Conservation (phyloP, 2,329 filamentous ascomycete genomes). For the Pseudocercospora ulei region DNA sequence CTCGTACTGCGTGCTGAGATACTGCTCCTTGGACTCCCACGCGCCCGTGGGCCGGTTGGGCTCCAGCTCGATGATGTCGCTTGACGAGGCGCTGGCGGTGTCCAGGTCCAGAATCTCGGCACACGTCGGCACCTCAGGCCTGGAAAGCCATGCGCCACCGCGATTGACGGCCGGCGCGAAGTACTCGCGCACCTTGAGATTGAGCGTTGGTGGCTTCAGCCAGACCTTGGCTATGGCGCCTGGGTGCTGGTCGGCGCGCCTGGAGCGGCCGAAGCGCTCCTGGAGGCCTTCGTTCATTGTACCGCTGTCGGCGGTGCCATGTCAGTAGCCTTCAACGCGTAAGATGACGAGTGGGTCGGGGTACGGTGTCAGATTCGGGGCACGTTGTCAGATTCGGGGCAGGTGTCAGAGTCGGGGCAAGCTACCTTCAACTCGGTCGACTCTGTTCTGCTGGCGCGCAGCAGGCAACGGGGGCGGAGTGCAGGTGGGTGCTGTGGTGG, state of each 20-base stretch:
- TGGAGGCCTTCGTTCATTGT: conserved; percentile 29
- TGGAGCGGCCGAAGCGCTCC: conserved; percentile 28
- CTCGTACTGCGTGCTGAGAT: conserved; percentile 63
- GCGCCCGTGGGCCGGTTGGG: conserved; percentile 48
- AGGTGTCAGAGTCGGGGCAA: too few relatives aligned
- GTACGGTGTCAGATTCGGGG: too few relatives aligned
- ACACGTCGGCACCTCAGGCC: conserved; percentile 48
- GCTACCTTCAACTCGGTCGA: too few relatives aligned
- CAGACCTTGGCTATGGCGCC: conserved; percentile 18
- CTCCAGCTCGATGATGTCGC: conserved; percentile 18
- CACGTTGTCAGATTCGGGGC: too few relatives aligned
- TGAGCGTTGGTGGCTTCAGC: conserved; percentile 26
- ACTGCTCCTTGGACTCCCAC: conserved; percentile 54
- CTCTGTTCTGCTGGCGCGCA: too few relatives aligned
- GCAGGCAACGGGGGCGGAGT: too few relatives aligned
- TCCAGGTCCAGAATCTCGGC: conserved; percentile 43
- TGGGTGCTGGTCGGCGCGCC: conserved; percentile 3
- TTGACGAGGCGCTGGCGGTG: conserved; percentile 12
- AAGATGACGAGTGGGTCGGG: too few relatives aligned
- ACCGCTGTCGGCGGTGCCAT: background rate
- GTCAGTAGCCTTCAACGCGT: too few relatives aligned
- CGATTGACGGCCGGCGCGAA: conserved; percentile 15
- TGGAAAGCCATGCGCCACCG: conserved; percentile 29
- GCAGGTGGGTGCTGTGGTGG: too few relatives aligned
- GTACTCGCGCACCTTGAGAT: conserved; percentile 27